Evolutionary conservation across 2,329 filamentous ascomycete species (phyloP), one percentile per base, ranked within the genome.

Genomic region (Sphaerulina vaccinii): DNA sequence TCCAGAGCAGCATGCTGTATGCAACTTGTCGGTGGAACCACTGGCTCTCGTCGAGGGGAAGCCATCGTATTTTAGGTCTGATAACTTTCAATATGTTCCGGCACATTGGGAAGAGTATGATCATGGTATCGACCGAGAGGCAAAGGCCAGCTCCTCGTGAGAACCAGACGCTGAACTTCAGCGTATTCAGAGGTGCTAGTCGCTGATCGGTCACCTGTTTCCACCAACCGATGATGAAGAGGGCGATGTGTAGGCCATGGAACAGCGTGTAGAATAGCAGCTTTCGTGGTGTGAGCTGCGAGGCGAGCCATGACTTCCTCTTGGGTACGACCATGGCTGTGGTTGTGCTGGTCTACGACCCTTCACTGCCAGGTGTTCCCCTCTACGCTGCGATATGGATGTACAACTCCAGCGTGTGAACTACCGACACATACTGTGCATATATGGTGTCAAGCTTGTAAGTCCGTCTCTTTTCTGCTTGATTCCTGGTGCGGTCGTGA

Each of bases 1-100:
- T 88, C 71, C 91, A 99, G 49, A 96, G 68, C 2, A 97, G 78
- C 74, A 97, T 77, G 1, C 90, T 79, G 68, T 99, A 99, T 15
- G 93, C 92, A 37, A 95, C 81, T 71, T 99, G 93, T 59, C 92
- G 82, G 75, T 99, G 93, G 72, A 99, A 95, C 90, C 90, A 99
- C 60, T 91, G 81, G 54, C 90, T 95, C 74, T 99, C 93, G 66
- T 99, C 93, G n/a, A 99, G 79, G 4, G 93, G 93, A 10, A 97
- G 69, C 76, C 87, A 96, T 70, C 84, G 82, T 59, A 96, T 73
- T 76, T 95, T 95, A 21, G 93, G 93, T 58, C 93, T 83, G 51
- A 97, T 71, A 67, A 83, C 87, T 69, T 89, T 83, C 68, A 99
- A 81, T 24, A 97, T 75, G 54, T 92, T 97, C 62, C 93, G 82